Evolutionary conservation across 352 stramenopile genomes (phyloP).

Genomic region (Achlya hypogyna): DNA sequence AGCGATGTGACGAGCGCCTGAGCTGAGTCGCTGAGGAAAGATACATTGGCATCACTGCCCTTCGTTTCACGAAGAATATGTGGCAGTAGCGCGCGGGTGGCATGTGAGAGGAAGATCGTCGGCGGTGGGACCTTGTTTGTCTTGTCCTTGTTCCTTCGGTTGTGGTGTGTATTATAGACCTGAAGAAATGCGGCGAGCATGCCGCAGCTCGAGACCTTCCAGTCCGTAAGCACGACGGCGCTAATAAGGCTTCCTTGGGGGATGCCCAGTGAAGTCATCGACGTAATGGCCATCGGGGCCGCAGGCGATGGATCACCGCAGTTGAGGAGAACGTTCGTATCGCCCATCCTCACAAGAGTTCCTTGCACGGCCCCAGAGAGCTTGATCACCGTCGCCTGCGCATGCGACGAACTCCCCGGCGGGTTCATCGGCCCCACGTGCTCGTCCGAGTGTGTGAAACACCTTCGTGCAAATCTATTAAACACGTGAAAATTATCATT

Average conservation of each 20-base stretch:
- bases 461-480: too few relatives aligned
- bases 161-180: slow-evolving; percentile 14
- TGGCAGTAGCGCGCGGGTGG: slow-evolving; percentile 57
- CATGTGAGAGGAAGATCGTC: slow-evolving; percentile 63
- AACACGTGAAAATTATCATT: background rate
- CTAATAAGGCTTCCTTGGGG: slow-evolving; percentile 11
- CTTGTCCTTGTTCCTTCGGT: slow-evolving; percentile 17
- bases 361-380: slow-evolving; percentile 9
- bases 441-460: background rate
- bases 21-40: slow-evolving; percentile 33
- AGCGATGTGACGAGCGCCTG: background rate
- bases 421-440: background rate
- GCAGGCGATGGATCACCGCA: slow-evolving; percentile 9
- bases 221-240: slow-evolving; percentile 17
- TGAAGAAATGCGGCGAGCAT: slow-evolving; percentile 6
- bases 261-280: slow-evolving; percentile 8
- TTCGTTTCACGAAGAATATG: slow-evolving; percentile 59
- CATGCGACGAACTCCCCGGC: background rate
- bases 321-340: slow-evolving; percentile 17
- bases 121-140: slow-evolving; percentile 23
- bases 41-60: slow-evolving; percentile 35
- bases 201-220: slow-evolving; percentile 13
- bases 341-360: slow-evolving; percentile 7
- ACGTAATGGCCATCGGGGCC: slow-evolving; percentile 4
- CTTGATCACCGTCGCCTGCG: background rate